These are phyloP conservation scores for Triangularia setosa DNA, from an alignment of 2,329 filamentous ascomycete species.

Conservation along the genomic window DNA sequence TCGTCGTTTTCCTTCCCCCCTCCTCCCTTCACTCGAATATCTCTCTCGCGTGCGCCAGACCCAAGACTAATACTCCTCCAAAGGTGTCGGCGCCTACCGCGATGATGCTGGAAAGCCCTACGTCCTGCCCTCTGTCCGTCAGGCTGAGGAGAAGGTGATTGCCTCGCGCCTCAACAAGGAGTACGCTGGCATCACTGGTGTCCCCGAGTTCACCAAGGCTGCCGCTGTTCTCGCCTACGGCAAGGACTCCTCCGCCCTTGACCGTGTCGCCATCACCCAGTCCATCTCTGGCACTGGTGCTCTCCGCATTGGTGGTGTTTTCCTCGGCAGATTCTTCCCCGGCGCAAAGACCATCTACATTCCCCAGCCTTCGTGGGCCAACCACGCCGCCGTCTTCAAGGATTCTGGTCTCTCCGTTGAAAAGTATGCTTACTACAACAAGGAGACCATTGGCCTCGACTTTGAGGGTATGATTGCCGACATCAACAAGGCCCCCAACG, in stretches of 20 bases:
- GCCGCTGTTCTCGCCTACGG: constrained; percentile 91
- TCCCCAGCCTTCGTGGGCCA: constrained; percentile 93
- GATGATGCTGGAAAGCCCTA: constrained; percentile 98
- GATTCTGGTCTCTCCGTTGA: constrained; percentile 87
- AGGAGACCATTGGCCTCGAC: constrained; percentile 96
- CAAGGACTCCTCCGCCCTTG: constrained; percentile 68
- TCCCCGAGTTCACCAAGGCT: constrained; percentile 88
- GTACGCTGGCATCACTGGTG: constrained; percentile 95
- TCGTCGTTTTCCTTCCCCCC: constrained; percentile 30
- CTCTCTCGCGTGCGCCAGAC: not conserved
- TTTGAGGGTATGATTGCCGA: constrained; percentile 90
- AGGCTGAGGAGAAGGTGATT: constrained; percentile 84
- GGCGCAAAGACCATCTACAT: constrained; percentile 95
- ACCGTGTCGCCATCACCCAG: constrained; percentile 87
- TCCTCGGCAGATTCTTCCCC: constrained; percentile 88
- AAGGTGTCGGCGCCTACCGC: constrained; percentile 94
- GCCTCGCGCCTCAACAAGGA: constrained; percentile 84
- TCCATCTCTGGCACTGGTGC: constrained; percentile 97
- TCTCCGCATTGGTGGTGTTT: constrained; percentile 88
- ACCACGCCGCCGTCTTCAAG: constrained; percentile 95
- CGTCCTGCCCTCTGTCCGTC: constrained; percentile 87
- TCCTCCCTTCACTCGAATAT: constrained; percentile 15
- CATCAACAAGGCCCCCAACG: constrained; percentile 81
- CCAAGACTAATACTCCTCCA: constrained; percentile 7
- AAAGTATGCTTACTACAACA: constrained; percentile 99